phyloP scores from a whole-genome alignment of 83 land plant genomes.

The Isoetes engelmannii region DNA sequence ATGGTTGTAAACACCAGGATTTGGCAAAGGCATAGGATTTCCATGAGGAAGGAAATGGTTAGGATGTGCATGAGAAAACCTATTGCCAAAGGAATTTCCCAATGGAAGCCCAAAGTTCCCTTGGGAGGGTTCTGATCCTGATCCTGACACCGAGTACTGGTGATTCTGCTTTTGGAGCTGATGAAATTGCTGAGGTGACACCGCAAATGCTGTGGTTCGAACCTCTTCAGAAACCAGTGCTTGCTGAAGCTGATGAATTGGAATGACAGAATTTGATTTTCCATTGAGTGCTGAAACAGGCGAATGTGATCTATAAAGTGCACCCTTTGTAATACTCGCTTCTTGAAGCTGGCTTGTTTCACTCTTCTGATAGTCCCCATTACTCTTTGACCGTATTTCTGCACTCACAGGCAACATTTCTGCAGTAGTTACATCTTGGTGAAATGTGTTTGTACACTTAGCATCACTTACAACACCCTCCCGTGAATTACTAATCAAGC shows the following conservation, averaged over 20 bases:
- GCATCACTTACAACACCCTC: background rate
- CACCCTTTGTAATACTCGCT: background rate
- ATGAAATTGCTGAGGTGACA: too few relatives aligned
- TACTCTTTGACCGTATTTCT: background rate
- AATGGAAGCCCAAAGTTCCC: too few relatives aligned
- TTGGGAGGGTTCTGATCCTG: too few relatives aligned
- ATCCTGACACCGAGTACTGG: too few relatives aligned
- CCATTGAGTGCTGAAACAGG: background rate
- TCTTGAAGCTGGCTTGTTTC: background rate
- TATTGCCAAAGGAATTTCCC: too few relatives aligned
- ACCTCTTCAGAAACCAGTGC: conserved; percentile 1
- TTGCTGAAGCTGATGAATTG: conserved; percentile 8
- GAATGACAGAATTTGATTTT: background rate
- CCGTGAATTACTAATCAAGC: background rate
- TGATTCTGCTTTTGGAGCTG: too few relatives aligned
- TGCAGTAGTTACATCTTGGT: background rate
- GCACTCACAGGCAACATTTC: background rate
- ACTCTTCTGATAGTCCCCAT: background rate
- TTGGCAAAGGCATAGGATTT: too few relatives aligned
- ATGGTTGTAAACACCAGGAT: too few relatives aligned
- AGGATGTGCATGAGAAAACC: too few relatives aligned
- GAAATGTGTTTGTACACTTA: background rate
- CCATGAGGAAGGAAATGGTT: too few relatives aligned
- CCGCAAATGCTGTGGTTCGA: too few relatives aligned
- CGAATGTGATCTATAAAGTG: conserved; percentile 6